These are phyloP conservation scores for Pharus latifolius DNA, from an alignment of 176 grass and related monocot species.

Conservation along the genomic window DNA sequence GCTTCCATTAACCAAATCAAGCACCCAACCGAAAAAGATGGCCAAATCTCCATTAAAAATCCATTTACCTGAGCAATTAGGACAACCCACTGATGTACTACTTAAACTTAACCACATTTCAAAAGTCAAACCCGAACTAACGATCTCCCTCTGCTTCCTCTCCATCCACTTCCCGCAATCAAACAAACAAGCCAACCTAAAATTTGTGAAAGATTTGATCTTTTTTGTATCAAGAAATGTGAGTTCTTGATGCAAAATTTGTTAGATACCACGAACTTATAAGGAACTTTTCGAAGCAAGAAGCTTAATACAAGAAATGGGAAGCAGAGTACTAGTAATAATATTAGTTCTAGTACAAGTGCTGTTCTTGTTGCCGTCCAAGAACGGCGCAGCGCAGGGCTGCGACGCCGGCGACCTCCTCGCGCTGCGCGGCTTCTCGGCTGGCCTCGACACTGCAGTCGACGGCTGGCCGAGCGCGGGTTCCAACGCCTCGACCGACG, in stretches of 20 bases:
- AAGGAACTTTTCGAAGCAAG: no score
- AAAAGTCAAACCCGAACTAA: constrained; percentile 20
- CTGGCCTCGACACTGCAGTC: constrained; percentile 5
- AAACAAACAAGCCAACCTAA: neutral
- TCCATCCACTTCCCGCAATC: neutral
- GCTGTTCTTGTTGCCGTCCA: neutral
- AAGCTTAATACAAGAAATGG: neutral
- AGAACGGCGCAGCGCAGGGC: neutral
- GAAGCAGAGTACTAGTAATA: neutral
- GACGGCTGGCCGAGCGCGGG: constrained; percentile 3
- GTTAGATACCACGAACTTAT: neutral
- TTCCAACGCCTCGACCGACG: neutral
- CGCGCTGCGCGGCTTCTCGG: constrained; percentile 23
- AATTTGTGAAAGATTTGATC: neutral
- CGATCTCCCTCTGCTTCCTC: neutral
- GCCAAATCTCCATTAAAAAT: neutral
- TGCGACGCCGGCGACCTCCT: constrained; percentile 11
- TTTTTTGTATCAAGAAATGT: neutral
- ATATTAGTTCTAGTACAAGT: neutral
- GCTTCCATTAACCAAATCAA: neutral
- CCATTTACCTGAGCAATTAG: constrained; percentile 15
- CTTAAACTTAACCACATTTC: constrained; percentile 21
- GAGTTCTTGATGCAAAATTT: neutral
- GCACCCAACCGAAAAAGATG: neutral
- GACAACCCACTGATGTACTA: neutral